Conservation (phyloP, 2,329 filamentous ascomycete genomes). For the Fusarium tanahbumbuense region DNA sequence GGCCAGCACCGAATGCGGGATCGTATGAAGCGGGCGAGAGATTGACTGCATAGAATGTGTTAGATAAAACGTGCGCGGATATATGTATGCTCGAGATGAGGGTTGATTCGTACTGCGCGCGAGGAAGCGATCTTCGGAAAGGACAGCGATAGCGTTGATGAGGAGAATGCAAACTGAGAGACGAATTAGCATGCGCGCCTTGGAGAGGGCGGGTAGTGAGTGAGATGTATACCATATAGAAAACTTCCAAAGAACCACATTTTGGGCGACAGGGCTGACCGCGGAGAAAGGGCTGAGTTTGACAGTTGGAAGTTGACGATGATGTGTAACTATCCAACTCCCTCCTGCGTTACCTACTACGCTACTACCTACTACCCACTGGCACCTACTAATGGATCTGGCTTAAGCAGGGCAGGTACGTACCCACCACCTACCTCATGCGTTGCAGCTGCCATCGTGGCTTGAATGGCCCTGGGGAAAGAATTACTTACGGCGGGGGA, state of each 20-base stretch:
- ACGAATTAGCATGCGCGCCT: conserved; percentile 23
- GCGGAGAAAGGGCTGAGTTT: neutral
- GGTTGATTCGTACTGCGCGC: conserved; percentile 64
- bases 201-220: neutral
- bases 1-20: conserved; percentile 78
- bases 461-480: conserved; percentile 16
- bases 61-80: conserved; percentile 16
- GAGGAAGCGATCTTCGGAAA: conserved; percentile 95
- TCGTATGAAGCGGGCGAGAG: conserved; percentile 79
- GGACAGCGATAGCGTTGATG: conserved; percentile 91
- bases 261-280: conserved; percentile 32
- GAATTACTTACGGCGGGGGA: conserved; percentile 38
- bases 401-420: conserved; percentile 9
- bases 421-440: conserved; percentile 10
- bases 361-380: neutral
- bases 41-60: conserved; percentile 65
- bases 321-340: conserved; percentile 37
- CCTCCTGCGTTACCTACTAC: neutral
- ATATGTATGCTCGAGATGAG: neutral
- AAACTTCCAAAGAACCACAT: conserved; percentile 80
- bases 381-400: neutral
- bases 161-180: conserved; percentile 78
- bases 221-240: conserved; percentile 65
- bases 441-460: conserved; percentile 24
- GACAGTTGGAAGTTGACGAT: conserved; percentile 25